A percentile compares a stretch with the other conserved stretches of the same genome.
Conservation (phyloP, 176 grass and related monocot species). For the Eragrostis curvula region DNA sequence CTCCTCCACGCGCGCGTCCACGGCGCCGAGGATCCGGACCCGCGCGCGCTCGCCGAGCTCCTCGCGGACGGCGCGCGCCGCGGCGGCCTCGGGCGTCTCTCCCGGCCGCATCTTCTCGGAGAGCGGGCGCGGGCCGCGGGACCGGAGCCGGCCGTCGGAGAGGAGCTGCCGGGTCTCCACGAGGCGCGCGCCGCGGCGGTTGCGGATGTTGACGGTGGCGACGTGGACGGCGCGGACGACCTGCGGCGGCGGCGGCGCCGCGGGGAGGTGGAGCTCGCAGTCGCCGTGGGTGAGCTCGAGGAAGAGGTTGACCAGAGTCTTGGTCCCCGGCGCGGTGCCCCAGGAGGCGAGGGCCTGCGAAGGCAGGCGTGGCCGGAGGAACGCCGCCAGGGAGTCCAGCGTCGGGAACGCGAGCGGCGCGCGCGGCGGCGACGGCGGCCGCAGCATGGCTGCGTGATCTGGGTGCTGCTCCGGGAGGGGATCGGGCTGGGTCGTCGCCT, state of each 20-base stretch:
- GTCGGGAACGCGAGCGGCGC: conserved; percentile 65
- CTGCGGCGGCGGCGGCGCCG: background rate
- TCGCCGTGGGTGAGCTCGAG: conserved; percentile 87
- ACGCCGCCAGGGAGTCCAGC: conserved; percentile 68
- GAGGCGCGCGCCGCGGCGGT: conserved; percentile 56
- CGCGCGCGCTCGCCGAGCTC: conserved; percentile 65
- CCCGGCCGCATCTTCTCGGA: conserved; percentile 92
- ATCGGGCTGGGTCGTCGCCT: conserved; percentile 3
- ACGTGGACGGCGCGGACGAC: conserved; percentile 79
- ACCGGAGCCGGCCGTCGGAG: conserved; percentile 71
- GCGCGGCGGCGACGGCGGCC: conserved; percentile 44
- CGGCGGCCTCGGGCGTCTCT: conserved; percentile 69
- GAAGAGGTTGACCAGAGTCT: conserved; percentile 85
- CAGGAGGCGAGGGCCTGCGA: conserved; percentile 56
- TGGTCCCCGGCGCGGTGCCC: conserved; percentile 71
- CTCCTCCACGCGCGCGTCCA: conserved; percentile 68
- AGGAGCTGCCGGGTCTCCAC: conserved; percentile 84
- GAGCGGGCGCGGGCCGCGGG: conserved; percentile 55
- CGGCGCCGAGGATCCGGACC: conserved; percentile 53
- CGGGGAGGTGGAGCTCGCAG: conserved; percentile 45
- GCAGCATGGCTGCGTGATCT: conserved; percentile 40
- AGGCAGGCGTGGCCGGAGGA: conserved; percentile 61
- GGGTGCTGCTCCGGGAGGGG: background rate
- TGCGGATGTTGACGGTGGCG: conserved; percentile 66
- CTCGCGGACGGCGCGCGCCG: conserved; percentile 61